Evolutionary conservation across 2,329 filamentous ascomycete genomes (phyloP).

Genomic region (Simplicillium sp.): DNA sequence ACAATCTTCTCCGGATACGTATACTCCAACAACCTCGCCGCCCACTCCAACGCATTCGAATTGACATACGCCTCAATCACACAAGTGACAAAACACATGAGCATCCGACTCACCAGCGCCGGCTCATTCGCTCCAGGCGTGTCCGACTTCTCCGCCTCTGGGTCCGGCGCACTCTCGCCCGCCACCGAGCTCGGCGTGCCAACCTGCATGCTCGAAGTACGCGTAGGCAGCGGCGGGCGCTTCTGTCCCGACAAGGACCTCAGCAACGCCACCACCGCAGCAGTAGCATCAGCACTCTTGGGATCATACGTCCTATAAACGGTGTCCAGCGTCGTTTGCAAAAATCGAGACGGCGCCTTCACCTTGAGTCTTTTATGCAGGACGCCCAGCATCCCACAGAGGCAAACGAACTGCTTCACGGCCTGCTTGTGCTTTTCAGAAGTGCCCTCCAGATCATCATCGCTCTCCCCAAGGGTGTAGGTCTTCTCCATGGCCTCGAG

Average conservation of each 20-base stretch:
- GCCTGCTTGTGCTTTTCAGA: conserved; percentile 20
- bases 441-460: conserved; percentile 7
- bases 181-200: conserved; percentile 43
- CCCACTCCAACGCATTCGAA: conserved; percentile 49
- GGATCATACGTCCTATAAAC: conserved; percentile 57
- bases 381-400: conserved; percentile 63
- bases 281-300: conserved; percentile 56
- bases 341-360: conserved; percentile 67
- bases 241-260: conserved; percentile 59
- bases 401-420: conserved; percentile 51
- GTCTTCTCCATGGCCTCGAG: conserved; percentile 59
- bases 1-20: conserved; percentile 56
- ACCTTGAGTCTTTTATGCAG: conserved; percentile 68
- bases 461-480: conserved; percentile 28
- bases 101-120: conserved; percentile 51
- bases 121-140: conserved; percentile 42
- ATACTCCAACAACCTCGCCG: conserved; percentile 57
- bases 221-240: conserved; percentile 50
- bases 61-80: conserved; percentile 66
- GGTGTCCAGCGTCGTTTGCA: conserved; percentile 67
- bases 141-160: conserved; percentile 36
- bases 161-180: conserved; percentile 50
- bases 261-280: conserved; percentile 60
- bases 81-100: conserved; percentile 72
- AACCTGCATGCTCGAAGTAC: conserved; percentile 47